A percentile compares a stretch with the other conserved stretches of the same genome.
Evolutionary conservation across 495 filamentous ascomycete genomes (phyloP).

Genomic region (Annulohypoxylon nitens): DNA sequence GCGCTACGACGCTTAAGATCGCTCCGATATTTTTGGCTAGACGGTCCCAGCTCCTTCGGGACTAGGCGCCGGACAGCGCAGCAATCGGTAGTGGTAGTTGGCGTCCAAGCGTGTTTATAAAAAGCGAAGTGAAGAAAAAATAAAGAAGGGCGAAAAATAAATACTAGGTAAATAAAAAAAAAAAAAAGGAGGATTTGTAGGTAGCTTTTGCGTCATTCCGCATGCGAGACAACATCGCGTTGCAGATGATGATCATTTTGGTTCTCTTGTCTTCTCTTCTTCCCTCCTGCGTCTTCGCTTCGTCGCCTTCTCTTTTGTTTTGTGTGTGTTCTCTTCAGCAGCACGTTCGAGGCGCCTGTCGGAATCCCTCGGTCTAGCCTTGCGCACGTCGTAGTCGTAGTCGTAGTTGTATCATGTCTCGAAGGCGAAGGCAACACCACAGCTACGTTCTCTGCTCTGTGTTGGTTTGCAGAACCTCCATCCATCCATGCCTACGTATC

Average conservation of each 20-base stretch:
- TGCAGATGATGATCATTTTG: conserved; percentile 21
- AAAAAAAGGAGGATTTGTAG: conserved; percentile 11
- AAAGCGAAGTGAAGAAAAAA: conserved; percentile 5
- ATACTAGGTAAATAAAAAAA: not conserved
- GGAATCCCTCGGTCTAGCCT: conserved; percentile 44
- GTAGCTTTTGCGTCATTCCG: conserved; percentile 41
- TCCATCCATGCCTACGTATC: conserved; percentile 39
- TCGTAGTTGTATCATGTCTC: not conserved
- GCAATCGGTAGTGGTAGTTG: conserved; percentile 37
- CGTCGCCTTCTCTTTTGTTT: not conserved
- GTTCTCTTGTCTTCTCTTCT: conserved; percentile 8
- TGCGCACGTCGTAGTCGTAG: conserved; percentile 6
- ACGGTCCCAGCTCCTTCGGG: conserved; percentile 48
- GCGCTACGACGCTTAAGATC: conserved; percentile 48
- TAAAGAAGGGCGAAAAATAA: not conserved
- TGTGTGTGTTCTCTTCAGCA: not conserved
- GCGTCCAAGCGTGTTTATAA: conserved; percentile 18
- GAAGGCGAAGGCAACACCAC: conserved; percentile 3
- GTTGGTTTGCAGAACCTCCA: conserved; percentile 18
- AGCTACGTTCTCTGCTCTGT: conserved; percentile 17
- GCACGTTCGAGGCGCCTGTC: conserved; percentile 37
- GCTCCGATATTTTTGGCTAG: conserved; percentile 49
- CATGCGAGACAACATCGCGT: conserved; percentile 34
- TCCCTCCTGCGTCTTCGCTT: not conserved
- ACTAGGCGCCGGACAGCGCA: conserved; percentile 45